Conservation (phyloP, 2,329 filamentous ascomycete species). For the Diaporthe vexans region DNA sequence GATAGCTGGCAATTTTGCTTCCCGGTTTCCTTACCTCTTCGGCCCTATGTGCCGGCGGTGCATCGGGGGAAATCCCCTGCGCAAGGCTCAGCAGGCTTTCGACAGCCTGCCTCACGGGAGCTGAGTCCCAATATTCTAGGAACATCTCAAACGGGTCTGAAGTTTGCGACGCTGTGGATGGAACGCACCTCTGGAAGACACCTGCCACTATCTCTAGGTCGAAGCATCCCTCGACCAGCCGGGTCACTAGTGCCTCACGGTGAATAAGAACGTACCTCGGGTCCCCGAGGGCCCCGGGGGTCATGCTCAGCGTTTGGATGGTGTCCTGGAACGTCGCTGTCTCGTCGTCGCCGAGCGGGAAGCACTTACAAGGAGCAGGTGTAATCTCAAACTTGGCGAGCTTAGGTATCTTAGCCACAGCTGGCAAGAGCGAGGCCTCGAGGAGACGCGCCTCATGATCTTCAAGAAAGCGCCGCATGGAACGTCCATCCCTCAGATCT, state of each 20-base stretch:
- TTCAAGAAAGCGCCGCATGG: neutral
- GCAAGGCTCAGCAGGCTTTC: neutral
- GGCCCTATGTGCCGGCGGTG: neutral
- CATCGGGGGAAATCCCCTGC: neutral
- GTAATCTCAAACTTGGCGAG: constrained; percentile 15
- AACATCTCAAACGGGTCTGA: neutral
- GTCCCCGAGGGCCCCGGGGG: neutral
- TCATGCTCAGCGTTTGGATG: neutral
- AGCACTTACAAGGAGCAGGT: neutral
- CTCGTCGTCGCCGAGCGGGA: neutral
- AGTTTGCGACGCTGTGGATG: neutral
- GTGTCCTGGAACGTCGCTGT: neutral
- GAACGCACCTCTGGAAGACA: neutral
- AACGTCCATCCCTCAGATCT: neutral
- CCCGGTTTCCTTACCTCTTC: neutral
- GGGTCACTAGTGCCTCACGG: neutral
- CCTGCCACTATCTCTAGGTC: neutral
- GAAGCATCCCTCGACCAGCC: neutral
- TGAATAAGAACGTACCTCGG: neutral
- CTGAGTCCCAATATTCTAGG: constrained; percentile 6
- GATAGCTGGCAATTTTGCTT: neutral
- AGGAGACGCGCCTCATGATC: constrained; percentile 2
- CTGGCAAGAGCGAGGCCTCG: neutral
- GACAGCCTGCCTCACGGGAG: neutral
- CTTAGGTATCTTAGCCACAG: neutral